A percentile compares a stretch with the other conserved stretches of the same genome.
Conservation (phyloP, 1,284 basidiomycete genomes). For the Microbotryomycetes sp. region DNA sequence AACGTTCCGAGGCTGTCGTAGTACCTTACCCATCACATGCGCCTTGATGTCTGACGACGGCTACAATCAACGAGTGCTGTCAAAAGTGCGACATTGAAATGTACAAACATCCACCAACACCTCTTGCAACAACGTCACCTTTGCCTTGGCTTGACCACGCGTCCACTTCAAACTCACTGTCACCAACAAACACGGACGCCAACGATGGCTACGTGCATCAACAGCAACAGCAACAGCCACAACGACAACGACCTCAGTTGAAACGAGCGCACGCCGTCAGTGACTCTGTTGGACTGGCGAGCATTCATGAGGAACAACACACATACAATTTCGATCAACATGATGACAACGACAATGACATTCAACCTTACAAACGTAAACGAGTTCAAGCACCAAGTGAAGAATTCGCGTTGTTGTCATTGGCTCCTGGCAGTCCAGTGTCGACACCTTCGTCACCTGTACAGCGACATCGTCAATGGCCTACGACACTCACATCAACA, state of each 20-base stretch:
- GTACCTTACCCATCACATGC: no score
- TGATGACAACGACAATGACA: neutral
- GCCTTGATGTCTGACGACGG: no score
- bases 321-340: neutral
- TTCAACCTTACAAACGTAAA: neutral
- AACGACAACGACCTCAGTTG: neutral
- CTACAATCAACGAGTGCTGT: no score
- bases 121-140: no score
- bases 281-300: conserved; percentile 1
- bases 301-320: neutral
- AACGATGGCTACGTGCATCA: no score
- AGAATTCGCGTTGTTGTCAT: conserved; percentile 10
- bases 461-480: neutral
- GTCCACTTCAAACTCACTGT: neutral
- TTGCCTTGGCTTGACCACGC: neutral
- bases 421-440: neutral
- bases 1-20: no score
- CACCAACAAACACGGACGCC: no score
- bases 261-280: conserved; percentile 5
- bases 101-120: neutral
- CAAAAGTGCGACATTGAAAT: no score
- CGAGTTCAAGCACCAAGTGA: conserved; percentile 9
- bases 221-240: neutral
- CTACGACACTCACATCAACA: neutral
- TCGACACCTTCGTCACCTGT: neutral